Percentiles rank a stretch among this genome's conserved stretches.
Conservation (phyloP, 208 protist genomes). For the Sergeia podlipaevii region DNA sequence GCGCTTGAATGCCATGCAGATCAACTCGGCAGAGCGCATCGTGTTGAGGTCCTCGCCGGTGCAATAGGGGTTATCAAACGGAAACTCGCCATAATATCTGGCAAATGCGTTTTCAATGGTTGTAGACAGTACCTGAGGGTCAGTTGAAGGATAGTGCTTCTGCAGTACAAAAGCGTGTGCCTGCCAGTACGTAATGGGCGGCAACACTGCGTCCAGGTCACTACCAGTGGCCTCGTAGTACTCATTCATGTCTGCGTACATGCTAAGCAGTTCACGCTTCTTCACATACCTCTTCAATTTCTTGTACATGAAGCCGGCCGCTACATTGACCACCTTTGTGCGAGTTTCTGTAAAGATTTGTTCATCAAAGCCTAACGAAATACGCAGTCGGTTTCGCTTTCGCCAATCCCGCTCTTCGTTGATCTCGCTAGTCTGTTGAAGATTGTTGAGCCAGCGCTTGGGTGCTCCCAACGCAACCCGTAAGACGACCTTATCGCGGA, state of each 20-base stretch:
- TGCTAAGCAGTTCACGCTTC: constrained; percentile 20
- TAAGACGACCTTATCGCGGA: constrained; percentile 59
- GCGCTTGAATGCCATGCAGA: constrained; percentile 33
- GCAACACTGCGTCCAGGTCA: constrained; percentile 27
- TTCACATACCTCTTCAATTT: constrained; percentile 62
- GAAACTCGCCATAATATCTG: constrained; percentile 63
- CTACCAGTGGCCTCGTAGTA: constrained; percentile 14
- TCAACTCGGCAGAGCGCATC: constrained; percentile 42
- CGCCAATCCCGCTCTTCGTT: constrained; percentile 58
- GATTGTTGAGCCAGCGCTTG: constrained; percentile 15
- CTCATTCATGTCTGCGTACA: constrained; percentile 9
- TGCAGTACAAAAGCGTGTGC: constrained; percentile 54
- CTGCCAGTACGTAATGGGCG: constrained; percentile 77
- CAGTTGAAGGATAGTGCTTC: constrained; percentile 34
- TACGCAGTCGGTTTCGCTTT: constrained; percentile 70
- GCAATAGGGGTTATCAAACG: constrained; percentile 83
- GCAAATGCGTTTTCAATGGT: constrained; percentile 62
- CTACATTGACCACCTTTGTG: constrained; percentile 41
- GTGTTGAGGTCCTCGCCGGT: constrained; percentile 86
- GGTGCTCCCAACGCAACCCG: constrained; percentile 70
- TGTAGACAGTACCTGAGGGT: constrained; percentile 31
- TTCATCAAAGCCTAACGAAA: constrained; percentile 85
- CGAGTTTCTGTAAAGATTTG: constrained; percentile 56
- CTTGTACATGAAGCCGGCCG: no score
- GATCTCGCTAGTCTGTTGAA: constrained; percentile 21